Conservation (phyloP, 2,329 filamentous ascomycete species). For the Allantophomopsis cytisporea region DNA sequence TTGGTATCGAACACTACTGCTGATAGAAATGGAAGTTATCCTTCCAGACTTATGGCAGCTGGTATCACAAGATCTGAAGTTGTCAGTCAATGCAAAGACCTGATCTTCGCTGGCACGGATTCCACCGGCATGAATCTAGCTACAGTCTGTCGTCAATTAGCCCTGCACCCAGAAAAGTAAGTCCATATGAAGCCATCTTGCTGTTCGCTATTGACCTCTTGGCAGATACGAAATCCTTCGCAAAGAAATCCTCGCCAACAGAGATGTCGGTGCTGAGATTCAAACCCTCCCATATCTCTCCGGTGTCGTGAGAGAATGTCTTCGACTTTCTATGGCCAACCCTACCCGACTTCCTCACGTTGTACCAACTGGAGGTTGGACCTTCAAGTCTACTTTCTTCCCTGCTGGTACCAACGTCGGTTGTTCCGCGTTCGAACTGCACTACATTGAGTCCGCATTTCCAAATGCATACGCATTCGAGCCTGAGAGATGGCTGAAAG, state of each 20-base stretch:
- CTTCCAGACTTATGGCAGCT: slow-evolving; percentile 28
- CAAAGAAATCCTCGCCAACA: slow-evolving; percentile 17
- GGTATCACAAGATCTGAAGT: slow-evolving; percentile 28
- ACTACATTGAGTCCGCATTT: slow-evolving; percentile 28
- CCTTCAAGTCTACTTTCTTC: slow-evolving; percentile 17
- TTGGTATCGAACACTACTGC: slow-evolving; percentile 19
- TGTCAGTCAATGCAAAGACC: slow-evolving; percentile 35
- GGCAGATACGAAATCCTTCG: slow-evolving; percentile 20
- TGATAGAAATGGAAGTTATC: slow-evolving; percentile 27
- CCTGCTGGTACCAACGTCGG: slow-evolving; percentile 30
- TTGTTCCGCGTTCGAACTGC: slow-evolving; percentile 28
- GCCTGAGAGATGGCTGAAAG: slow-evolving; percentile 32
- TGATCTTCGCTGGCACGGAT: slow-evolving; percentile 40
- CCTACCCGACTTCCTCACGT: slow-evolving; percentile 33
- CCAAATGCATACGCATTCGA: slow-evolving; percentile 25
- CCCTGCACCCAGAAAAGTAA: slow-evolving; percentile 25
- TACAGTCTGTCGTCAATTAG: slow-evolving; percentile 30
- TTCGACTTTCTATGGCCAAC: slow-evolving; percentile 35
- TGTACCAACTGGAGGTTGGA: slow-evolving; percentile 21
- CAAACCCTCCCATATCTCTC: slow-evolving; percentile 28
- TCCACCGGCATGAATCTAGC: slow-evolving; percentile 35
- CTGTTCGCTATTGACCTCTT: background rate
- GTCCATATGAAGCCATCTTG: slow-evolving; percentile 2
- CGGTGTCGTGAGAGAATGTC: slow-evolving; percentile 32
- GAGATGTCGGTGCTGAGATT: slow-evolving; percentile 11